Evolutionary conservation across 1,284 basidiomycete genomes (phyloP), one percentile per base, ranked within the genome.

Genomic region (Pascua sp.): DNA sequence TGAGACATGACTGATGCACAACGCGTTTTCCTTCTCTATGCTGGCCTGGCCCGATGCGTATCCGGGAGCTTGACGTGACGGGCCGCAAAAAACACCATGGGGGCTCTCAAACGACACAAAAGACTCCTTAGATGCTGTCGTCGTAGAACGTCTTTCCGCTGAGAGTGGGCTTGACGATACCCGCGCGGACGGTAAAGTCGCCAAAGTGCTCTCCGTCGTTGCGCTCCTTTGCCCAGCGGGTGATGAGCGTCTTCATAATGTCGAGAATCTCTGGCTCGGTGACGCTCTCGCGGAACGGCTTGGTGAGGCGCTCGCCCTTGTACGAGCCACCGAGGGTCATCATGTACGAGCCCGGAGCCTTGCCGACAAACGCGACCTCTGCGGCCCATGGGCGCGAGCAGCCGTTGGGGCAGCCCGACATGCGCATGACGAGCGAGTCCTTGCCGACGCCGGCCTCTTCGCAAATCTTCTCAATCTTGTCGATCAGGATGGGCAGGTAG

Each of bases 321-420:
- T 92, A 95, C 9, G 91, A 92, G 60, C 95, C 96, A 56, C 96
- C 95, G 24, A 98, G 86, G 46, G 98, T 84, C 94, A 98, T 97
- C 69, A 89, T 77, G 75, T 98, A 98, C 44, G 86, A 85, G 16
- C 92, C 94, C 1, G 89, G 91, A 0, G 95, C 94, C 79, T 98
- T 98, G 51, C 95, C 95, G 48, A 98, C 88, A 68, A 98, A 97
- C 0, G 91, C 94, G 42, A 98, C 84, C 81, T 98, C 94, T 81
- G 89, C 95, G 55, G 95, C 81, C 79, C 95, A 98, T n/a, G 95
- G 94, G 60, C 94, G 83, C 11, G 91, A 89, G 73, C 92, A 94
- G 53, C 73, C 92, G 72, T 95, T 95, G 11, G 92, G 92, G 73
- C 92, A 95, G 43, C 92, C 91, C 15, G 91, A 94, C 95, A 98